Conservation (phyloP, 2,329 filamentous ascomycete genomes). For the Hirsutella rhossiliensis region DNA sequence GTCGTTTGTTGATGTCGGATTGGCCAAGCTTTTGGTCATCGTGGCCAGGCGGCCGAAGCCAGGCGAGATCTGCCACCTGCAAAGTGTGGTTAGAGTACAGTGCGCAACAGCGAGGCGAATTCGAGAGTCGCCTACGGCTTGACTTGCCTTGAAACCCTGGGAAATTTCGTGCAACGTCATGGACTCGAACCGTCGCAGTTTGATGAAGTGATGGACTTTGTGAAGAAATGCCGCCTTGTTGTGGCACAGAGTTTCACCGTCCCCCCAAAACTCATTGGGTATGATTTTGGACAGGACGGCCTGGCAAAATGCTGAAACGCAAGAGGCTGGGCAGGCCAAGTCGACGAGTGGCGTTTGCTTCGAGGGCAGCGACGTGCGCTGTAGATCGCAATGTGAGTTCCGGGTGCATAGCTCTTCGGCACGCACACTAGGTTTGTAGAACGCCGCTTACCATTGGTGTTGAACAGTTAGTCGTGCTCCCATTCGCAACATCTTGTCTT, state of each 20-base stretch:
- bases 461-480: neutral
- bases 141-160: slow-evolving; percentile 59
- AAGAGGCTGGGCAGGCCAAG: slow-evolving; percentile 51
- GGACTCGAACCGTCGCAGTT: slow-evolving; percentile 67
- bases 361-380: slow-evolving; percentile 2
- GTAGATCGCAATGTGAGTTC: slow-evolving; percentile 2
- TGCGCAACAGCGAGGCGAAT: too few species aligned
- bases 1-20: slow-evolving; percentile 63
- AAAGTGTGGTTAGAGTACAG: neutral
- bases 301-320: slow-evolving; percentile 79
- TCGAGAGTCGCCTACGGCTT: slow-evolving; percentile 10
- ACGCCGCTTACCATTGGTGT: neutral
- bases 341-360: slow-evolving; percentile 41
- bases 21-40: slow-evolving; percentile 45
- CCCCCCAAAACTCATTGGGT: slow-evolving; percentile 64
- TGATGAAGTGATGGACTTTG: slow-evolving; percentile 67
- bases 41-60: slow-evolving; percentile 52
- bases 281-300: slow-evolving; percentile 62
- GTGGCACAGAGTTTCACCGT: slow-evolving; percentile 32
- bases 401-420: neutral
- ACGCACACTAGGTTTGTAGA: neutral
- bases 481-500: neutral
- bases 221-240: slow-evolving; percentile 54
- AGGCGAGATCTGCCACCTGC: slow-evolving; percentile 56
- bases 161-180: slow-evolving; percentile 67